Evolutionary conservation across 2,329 filamentous ascomycete genomes (phyloP), one percentile per base, ranked within the genome.

Genomic region (Aspergillus sp.): DNA sequence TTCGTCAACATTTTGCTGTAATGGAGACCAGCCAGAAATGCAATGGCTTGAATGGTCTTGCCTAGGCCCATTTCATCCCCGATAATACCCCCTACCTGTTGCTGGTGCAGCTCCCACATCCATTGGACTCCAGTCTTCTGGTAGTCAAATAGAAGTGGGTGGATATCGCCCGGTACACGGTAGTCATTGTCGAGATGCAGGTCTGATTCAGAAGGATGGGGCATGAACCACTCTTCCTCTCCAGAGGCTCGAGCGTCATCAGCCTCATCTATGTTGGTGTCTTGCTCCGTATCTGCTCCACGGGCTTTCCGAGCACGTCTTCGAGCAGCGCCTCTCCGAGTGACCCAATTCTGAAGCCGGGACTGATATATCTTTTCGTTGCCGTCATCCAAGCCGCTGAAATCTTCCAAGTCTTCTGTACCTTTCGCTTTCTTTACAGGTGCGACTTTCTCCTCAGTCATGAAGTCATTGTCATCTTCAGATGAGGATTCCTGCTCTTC

Each of bases 51-150:
- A 24, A 90, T 89, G 2, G 95, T 99, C 77, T 99, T 99, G 4
- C 95, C 95, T n/a, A 99, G 79, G 1, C 96, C 95, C 95, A 99
- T 99, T 74, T 99, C 95, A 69, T 99, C 95, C 5, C 93, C 95
- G 40, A 99, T 84, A 54, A 99, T 98, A 3, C 95, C 95, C 22
- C 95, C 95, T 5, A 96, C 92, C 60, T 89, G 85, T 71, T 97
- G 92, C 56, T 87, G 86, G 71, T 96, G 93, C 2, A 99, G 80
- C 73, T 99, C 93, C 72, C 91, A 92, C 6, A 99, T 83, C 95
- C 95, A 99, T 70, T 96, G 90, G 3, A 99, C 92, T 3, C 93
- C 93, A 0, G 92, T 97, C 74, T 96, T 97, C 69, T 99, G 95
- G 65, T 99, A 99, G 62, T 96, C 91, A 67, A 98, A 99, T 0